Conservation (phyloP, 2,329 filamentous ascomycete species). For the Chrysoporthe puriensis region DNA sequence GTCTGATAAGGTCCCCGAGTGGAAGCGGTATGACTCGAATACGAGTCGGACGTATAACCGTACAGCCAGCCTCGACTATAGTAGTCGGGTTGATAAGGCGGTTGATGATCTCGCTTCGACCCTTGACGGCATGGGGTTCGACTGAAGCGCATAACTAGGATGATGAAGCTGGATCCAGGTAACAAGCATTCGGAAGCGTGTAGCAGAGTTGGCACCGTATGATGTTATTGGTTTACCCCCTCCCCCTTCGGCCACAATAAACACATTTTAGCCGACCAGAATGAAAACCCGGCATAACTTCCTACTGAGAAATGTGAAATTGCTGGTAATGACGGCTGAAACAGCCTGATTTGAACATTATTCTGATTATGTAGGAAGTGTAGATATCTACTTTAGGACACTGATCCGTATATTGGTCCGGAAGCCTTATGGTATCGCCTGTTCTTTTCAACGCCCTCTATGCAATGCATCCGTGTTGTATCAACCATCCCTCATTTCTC, state of each 20-base stretch:
- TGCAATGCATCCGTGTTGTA: not conserved
- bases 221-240: no score
- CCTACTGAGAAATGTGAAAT: not conserved
- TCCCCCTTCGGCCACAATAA: no score
- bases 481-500: not conserved
- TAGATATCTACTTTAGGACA: not conserved
- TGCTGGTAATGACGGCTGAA: not conserved
- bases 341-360: conserved; percentile 2
- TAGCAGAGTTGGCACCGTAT: no score
- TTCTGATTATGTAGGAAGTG: not conserved
- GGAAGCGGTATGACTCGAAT: conserved; percentile 40
- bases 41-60: conserved; percentile 29
- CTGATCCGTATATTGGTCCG: not conserved
- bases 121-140: not conserved
- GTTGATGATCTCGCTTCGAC: not conserved
- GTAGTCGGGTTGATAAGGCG: not conserved
- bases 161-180: no score
- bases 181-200: no score
- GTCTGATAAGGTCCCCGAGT: conserved; percentile 33
- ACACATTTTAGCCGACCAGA: no score
- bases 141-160: not conserved
- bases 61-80: not conserved
- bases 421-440: conserved; percentile 7
- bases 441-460: not conserved
- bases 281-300: no score